These are phyloP conservation scores for Pythium periplocum DNA, from an alignment of 352 stramenopile genomes.

Conservation along the genomic window DNA sequence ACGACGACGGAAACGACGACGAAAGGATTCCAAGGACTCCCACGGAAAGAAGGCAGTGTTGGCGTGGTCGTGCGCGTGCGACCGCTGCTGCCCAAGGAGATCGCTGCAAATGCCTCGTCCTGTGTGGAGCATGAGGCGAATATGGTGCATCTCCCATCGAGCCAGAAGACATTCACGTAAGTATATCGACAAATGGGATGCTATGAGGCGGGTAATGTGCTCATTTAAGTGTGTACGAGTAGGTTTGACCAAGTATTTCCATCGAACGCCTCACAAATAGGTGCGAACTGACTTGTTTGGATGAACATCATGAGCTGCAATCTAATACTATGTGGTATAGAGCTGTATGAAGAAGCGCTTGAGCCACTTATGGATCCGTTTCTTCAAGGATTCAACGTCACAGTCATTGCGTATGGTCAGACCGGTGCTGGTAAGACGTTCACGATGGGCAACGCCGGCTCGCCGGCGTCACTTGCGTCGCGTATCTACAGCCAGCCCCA, in stretches of 20 bases:
- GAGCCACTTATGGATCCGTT: constrained; percentile 80
- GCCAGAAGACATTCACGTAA: constrained; percentile 63
- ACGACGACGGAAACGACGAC: not conserved
- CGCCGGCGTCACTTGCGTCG: constrained; percentile 25
- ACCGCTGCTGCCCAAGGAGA: constrained; percentile 71
- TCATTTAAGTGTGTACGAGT: constrained; percentile 4
- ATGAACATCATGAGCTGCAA: not conserved
- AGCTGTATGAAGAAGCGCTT: constrained; percentile 69
- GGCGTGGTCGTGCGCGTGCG: constrained; percentile 76
- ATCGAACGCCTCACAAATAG: constrained; percentile 37
- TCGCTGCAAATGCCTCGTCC: constrained; percentile 37
- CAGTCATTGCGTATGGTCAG: constrained; percentile 83
- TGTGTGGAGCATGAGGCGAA: constrained; percentile 36
- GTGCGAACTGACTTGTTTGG: constrained; percentile 13
- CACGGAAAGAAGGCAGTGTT: constrained; percentile 61
- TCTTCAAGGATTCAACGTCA: constrained; percentile 87
- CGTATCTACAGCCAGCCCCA: constrained; percentile 25
- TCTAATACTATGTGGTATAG: constrained; percentile 6
- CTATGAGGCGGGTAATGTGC: not conserved
- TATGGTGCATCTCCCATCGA: constrained; percentile 31
- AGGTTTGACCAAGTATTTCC: constrained; percentile 85
- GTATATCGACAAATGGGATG: constrained; percentile 7
- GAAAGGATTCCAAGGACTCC: not conserved
- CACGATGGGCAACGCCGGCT: constrained; percentile 75
- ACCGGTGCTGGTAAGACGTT: constrained; percentile 83